Evolutionary conservation across 148 eudicot species (phyloP), one percentile per base, ranked within the genome.

Genomic region (Vaccinium myrtillus): DNA sequence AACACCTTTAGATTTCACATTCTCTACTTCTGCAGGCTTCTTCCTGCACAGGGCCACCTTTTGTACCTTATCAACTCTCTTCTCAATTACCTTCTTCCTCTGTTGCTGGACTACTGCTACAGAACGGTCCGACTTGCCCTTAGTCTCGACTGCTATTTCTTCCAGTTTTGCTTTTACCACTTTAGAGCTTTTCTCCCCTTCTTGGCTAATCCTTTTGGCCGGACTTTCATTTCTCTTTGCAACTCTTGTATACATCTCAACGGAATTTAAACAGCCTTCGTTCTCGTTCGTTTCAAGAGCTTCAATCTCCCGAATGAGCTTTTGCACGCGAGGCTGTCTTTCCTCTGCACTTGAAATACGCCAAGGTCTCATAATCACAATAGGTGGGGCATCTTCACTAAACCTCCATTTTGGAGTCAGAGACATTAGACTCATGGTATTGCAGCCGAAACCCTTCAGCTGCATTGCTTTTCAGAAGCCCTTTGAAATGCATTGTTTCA

Each of bases 351-450:
- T 85, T 48, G 91, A 78, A 82, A 81, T 76, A 39, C 77, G 67
- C 76, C 85, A 48, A 74, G 98, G 96, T 79, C 87, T 95, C 86
- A 95, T 89, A 82, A 92, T 46, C 75, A 92, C 98, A 81, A 95
- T 92, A 30, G 96, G 96, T 0, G 93, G 88, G 73, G 88, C 56
- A 75, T 89, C 91, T 81, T 87, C 88, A 75, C 53, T 19, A 43
- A 74, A 39, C 46, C 61, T 71, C 77, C 82, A n/a, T 87, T 13
- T 32, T 58, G 27, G 18, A 73, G 50, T 73, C 5, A 54, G 69
- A 85, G 73, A 43, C 51, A 43, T 83, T 79, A 21, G 89, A 85
- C 63, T 86, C 84, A 5, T 36, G 81, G 8, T 61, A 83, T 49
- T 81, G 75, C 25, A 61, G 76, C 23, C 80, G 48, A 36, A 73